These are phyloP conservation scores for Venturia oleaginea DNA, from an alignment of 2,329 filamentous ascomycete genomes.

Conservation along the genomic window DNA sequence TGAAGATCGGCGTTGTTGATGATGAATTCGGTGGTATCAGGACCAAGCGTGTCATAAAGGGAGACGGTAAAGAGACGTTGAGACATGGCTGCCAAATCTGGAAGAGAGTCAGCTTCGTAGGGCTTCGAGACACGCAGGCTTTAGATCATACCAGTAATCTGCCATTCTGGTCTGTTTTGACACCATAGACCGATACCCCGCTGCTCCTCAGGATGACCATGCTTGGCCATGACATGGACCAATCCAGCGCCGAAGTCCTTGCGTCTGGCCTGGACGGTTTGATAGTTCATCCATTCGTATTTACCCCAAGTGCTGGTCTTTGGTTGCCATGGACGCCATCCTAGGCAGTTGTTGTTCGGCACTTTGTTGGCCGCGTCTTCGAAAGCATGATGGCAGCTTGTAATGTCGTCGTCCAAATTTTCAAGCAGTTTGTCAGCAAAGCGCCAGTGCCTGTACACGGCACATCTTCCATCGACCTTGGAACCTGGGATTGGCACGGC, in stretches of 20 bases:
- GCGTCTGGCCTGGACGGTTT: conserved; percentile 66
- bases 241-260: conserved; percentile 80
- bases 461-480: conserved; percentile 60
- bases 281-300: conserved; percentile 78
- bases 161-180: conserved; percentile 82
- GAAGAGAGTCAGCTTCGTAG: background rate
- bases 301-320: conserved; percentile 62
- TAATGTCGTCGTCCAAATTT: conserved; percentile 63
- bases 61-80: conserved; percentile 85
- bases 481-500: conserved; percentile 68
- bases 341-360: conserved; percentile 65
- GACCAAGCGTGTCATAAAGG: conserved; percentile 89
- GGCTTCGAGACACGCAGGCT: background rate
- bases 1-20: conserved; percentile 77
- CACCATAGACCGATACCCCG: conserved; percentile 73
- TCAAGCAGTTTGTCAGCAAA: conserved; percentile 63
- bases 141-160: conserved; percentile 55
- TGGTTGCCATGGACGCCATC: conserved; percentile 70
- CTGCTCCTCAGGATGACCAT: conserved; percentile 49
- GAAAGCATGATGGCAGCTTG: conserved; percentile 25
- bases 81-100: conserved; percentile 74
- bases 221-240: conserved; percentile 67
- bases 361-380: conserved; percentile 22
- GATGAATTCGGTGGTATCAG: conserved; percentile 88
- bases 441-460: conserved; percentile 77